phyloP scores from a whole-genome alignment of 2,329 filamentous ascomycete species.

The Colletotrichum salicis region DNA sequence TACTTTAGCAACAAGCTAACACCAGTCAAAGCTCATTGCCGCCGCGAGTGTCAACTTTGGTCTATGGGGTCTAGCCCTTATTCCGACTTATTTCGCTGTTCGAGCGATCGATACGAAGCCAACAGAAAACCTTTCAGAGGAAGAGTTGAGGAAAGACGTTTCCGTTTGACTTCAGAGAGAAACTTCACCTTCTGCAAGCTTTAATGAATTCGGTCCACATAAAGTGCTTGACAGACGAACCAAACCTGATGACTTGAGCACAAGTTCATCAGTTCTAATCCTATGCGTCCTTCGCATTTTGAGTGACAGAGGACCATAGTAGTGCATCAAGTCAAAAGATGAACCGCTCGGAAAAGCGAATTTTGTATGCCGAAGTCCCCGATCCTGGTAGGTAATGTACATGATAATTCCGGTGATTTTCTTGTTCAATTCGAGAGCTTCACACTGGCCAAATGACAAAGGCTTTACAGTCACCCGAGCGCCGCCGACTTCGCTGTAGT shows the following conservation, averaged over 20 bases:
- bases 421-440: neutral
- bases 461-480: neutral
- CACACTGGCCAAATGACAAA: neutral
- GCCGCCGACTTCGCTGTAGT: neutral
- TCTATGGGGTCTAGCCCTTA: slow-evolving; percentile 30
- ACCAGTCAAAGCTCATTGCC: slow-evolving; percentile 18
- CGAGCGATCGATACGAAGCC: slow-evolving; percentile 3
- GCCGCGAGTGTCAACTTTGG: slow-evolving; percentile 36
- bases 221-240: too few species aligned
- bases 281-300: too few species aligned
- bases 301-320: too few species aligned
- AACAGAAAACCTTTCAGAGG: neutral
- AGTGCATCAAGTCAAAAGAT: too few species aligned
- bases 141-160: neutral
- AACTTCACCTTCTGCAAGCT: too few species aligned
- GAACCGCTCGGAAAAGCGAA: too few species aligned
- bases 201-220: too few species aligned
- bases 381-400: too few species aligned
- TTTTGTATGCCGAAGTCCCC: too few species aligned
- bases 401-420: neutral
- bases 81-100: slow-evolving; percentile 35
- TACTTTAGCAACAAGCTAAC: neutral
- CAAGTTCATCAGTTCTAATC: too few species aligned
- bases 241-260: too few species aligned
- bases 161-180: neutral